These are phyloP conservation scores for Paracorniculantispora psalliotae DNA, from an alignment of 2,329 filamentous ascomycete genomes.

Conservation along the genomic window DNA sequence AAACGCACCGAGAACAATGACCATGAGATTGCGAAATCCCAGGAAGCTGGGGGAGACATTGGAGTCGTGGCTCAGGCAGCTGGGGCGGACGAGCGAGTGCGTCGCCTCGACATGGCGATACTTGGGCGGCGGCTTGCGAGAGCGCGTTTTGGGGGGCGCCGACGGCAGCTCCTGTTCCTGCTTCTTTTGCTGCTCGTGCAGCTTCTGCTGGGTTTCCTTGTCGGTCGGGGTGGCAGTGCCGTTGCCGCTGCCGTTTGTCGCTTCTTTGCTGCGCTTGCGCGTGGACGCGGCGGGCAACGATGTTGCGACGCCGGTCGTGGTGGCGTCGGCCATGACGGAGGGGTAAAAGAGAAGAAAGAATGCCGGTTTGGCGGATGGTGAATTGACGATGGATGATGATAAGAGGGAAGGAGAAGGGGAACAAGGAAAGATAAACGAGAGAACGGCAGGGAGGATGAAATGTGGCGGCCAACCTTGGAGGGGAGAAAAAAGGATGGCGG, in stretches of 20 bases:
- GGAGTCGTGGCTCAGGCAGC: constrained; percentile 82
- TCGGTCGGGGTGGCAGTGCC: constrained; percentile 11
- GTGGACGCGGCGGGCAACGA: constrained; percentile 13
- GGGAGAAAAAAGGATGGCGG: background rate
- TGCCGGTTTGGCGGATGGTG: background rate
- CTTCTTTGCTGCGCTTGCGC: constrained; percentile 11
- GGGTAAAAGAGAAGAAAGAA: background rate
- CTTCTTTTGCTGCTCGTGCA: constrained; percentile 24
- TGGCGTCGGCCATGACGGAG: constrained; percentile 29
- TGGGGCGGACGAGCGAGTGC: constrained; percentile 66
- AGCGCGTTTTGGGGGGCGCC: constrained; percentile 16
- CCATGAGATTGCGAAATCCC: constrained; percentile 94
- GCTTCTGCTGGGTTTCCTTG: constrained; percentile 15
- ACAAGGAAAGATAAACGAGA: background rate
- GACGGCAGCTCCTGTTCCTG: constrained; percentile 20
- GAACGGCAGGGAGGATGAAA: background rate
- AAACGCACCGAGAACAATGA: constrained; percentile 71
- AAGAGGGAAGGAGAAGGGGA: background rate
- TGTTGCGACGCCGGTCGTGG: constrained; percentile 31
- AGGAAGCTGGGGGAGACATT: constrained; percentile 73
- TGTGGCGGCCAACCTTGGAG: background rate
- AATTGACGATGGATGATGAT: background rate
- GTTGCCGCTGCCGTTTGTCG: constrained; percentile 16
- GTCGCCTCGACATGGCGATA: constrained; percentile 91
- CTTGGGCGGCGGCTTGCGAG: constrained; percentile 43